phyloP scores from a whole-genome alignment of 139 green algal species.

The Eudorina sp. region DNA sequence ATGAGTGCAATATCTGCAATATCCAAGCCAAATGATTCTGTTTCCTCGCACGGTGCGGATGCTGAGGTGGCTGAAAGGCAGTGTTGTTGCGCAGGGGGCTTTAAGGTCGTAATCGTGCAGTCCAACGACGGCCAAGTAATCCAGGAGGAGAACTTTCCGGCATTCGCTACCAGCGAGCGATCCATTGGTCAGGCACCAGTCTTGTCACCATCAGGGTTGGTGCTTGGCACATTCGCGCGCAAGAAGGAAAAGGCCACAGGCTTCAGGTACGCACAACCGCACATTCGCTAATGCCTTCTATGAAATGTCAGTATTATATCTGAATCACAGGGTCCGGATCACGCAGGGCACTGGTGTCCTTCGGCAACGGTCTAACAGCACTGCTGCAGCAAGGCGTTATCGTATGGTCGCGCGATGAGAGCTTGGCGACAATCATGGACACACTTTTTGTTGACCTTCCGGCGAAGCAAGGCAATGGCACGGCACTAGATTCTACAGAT shows the following conservation, averaged over 20 bases:
- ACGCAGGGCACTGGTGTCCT: conserved; percentile 66
- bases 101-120: not conserved
- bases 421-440: conserved; percentile 64
- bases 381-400: conserved; percentile 66
- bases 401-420: conserved; percentile 83
- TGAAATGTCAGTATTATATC: too few relatives aligned
- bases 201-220: not conserved
- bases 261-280: conserved; percentile 61
- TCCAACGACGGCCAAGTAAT: not conserved
- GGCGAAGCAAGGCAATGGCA: not conserved
- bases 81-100: not conserved
- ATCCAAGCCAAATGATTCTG: too few relatives aligned
- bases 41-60: too few relatives aligned
- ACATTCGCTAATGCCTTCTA: too few relatives aligned
- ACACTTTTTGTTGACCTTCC: conserved; percentile 85
- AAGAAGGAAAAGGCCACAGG: conserved; percentile 49
- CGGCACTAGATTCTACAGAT: not conserved
- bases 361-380: conserved; percentile 60
- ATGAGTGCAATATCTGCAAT: too few relatives aligned
- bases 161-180: not conserved
- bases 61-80: too few relatives aligned
- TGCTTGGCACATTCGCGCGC: conserved; percentile 43
- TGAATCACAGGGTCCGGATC: too few relatives aligned
- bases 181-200: not conserved
- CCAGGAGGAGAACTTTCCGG: not conserved